Base-by-base conservation (phyloP, 495 filamentous ascomycete genomes). In the Penicillium verhagenii region DNA sequence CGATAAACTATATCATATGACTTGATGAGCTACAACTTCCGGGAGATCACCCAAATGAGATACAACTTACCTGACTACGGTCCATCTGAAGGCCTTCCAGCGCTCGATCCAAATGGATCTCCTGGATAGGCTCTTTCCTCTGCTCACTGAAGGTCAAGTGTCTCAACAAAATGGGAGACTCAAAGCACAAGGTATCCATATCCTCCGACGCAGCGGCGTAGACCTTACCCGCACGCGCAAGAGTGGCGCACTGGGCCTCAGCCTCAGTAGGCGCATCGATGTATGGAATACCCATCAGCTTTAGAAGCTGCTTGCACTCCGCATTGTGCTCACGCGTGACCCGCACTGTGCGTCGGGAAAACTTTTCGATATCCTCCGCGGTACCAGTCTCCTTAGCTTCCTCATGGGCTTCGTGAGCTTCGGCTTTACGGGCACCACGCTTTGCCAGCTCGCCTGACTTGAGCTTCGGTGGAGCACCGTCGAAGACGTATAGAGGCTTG, bases 111-210 rank as follows among this genome's bases (percentile, higher is more conserved):
- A 96, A 73, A 60, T 91, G 84, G 42, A 99, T 94, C 71, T 99
- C 94, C 61, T 92, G 93, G 56, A 99, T 96, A 1, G 94, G 94
- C 67, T 97, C 92, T 76, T 97, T 97, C 54, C 91, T 81, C 73
- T 96, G 92, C 74, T 99, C 94, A 67, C 89, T 92, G 70, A 96
- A 96, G 8, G 95, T 99, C 43, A 99, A 81, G 66, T 99, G 91
- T 21, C 95, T 81, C 47, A 99, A 76, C 21, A 99, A 76, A 57
- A 99, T 90, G 0, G 94, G 94, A 11, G 91, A 79, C 54, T 97
- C 84, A 68, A 97, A 99, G 68, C 94, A 97, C 16, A 99, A 76
- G 0, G 94, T 99, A 66, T 99, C 94, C 94, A 99, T 99, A 75
- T 99, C 94, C 76, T 99, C 94, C 38, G 87, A 93, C 1, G 94